Percentiles rank a stretch among this genome's conserved stretches.
These are phyloP conservation scores for Vigna nakashimae DNA, from an alignment of 306 rosid species.

Conservation along the genomic window DNA sequence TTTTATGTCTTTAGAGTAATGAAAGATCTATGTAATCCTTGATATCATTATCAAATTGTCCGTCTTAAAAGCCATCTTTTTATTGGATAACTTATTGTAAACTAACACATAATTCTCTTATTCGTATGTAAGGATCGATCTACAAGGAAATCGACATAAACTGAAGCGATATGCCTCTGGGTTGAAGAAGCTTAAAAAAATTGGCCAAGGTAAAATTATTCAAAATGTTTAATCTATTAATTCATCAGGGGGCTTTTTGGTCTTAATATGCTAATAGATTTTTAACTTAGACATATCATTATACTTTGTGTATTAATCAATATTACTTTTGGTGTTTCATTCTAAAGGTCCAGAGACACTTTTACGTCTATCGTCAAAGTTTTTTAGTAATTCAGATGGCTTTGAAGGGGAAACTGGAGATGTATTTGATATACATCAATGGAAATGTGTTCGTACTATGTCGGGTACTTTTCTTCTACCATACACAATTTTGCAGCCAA, in stretches of 20 bases:
- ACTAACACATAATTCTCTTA: constrained; percentile 33
- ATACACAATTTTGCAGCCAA: constrained; percentile 14
- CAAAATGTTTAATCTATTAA: constrained; percentile 10
- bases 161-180: constrained; percentile 87
- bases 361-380: constrained; percentile 65
- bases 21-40: no score
- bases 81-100: constrained; percentile 25
- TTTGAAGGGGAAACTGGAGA: constrained; percentile 72
- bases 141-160: constrained; percentile 74
- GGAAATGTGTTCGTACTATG: constrained; percentile 93
- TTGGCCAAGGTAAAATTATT: constrained; percentile 82
- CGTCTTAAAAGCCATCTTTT: no score
- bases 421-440: constrained; percentile 77
- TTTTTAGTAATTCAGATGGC: constrained; percentile 57
- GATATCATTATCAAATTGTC: no score
- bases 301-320: background rate
- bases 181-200: constrained; percentile 73
- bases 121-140: constrained; percentile 74
- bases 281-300: background rate
- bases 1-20: no score
- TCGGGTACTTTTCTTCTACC: constrained; percentile 63
- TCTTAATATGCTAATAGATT: constrained; percentile 8
- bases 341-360: constrained; percentile 85
- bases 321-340: constrained; percentile 21
- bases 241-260: background rate